Evolutionary conservation across 192 early-diverging fungal species (phyloP).

Genomic region (Gigaspora rosea): DNA sequence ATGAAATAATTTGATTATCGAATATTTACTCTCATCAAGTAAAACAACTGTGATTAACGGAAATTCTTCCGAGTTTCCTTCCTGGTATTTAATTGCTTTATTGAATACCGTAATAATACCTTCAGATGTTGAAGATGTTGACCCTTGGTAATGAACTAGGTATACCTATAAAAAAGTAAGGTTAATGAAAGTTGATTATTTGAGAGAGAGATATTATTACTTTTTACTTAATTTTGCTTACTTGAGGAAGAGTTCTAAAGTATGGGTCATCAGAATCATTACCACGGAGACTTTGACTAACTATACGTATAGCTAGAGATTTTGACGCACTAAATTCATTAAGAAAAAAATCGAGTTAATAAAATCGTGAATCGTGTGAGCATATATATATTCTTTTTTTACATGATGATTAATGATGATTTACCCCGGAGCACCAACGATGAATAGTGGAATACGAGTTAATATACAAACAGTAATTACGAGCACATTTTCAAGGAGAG

Average conservation of each 20-base stretch:
- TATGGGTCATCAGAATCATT: slow-evolving; percentile 20
- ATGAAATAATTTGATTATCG: too few relatives aligned
- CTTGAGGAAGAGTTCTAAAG: slow-evolving; percentile 29
- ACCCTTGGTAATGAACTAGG: slow-evolving; percentile 30
- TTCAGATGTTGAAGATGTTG: slow-evolving; percentile 27
- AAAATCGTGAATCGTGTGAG: neutral
- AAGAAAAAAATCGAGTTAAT: neutral
- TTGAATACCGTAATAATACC: slow-evolving; percentile 30
- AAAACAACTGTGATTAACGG: slow-evolving; percentile 20
- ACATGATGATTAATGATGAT: neutral
- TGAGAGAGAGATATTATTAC: too few relatives aligned
- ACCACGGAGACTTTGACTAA: slow-evolving; percentile 32
- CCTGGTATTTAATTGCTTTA: slow-evolving; percentile 16
- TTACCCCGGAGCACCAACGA: slow-evolving; percentile 29
- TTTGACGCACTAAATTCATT: neutral
- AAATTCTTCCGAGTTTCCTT: slow-evolving; percentile 14
- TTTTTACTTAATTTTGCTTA: too few relatives aligned
- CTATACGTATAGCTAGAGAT: slow-evolving; percentile 28
- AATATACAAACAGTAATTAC: slow-evolving; percentile 31
- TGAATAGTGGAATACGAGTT: slow-evolving; percentile 28
- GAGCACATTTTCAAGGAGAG: slow-evolving; percentile 30
- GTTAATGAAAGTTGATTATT: too few relatives aligned
- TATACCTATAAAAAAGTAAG: neutral
- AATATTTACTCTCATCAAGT: slow-evolving; percentile 3
- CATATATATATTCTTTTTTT: too few relatives aligned